Evolutionary conservation across 179 eudicot genomes (phyloP), one percentile per base, ranked within the genome.

Genomic region (Heliamphora pulchella): DNA sequence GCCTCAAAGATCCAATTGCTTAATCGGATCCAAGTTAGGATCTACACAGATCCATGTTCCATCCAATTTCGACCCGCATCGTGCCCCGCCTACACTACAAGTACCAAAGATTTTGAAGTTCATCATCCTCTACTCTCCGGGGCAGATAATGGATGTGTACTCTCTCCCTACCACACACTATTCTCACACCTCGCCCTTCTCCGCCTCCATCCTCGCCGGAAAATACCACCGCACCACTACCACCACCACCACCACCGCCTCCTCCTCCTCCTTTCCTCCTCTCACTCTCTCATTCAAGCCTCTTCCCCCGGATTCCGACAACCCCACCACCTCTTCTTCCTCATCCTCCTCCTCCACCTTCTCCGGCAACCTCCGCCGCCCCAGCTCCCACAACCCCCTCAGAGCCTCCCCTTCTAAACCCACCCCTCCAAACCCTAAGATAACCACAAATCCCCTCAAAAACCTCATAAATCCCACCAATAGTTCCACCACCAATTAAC

Each of bases 331-430:
- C 50, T 73, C 86, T 9, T 76, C 85, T 46, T 83, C 85, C 74
- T 80, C 83, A 31, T 31, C 83, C 50, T 73, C 86, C 9, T 76
- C 85, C 51, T 83, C 85, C 74, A 78, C 83, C 75, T 62, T 80
- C 54, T 75, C 89, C 71, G 71, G 79, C 76, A 57, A 86, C 78
- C 79, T 89, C 82, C 98, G 93, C 81, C 98, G 98, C 67, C 98
- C 97, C 72, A 79, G 80, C 59, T 80, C 81, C 78, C 71, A 84
- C 64, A 90, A 88, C 75, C 84, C 86, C 81, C 82, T 74, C 53
- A 87, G 81, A 75, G 44, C 88, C 82, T 43, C 85, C 82, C 44
- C 81, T 41, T 68, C 89, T 4, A 84, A 54, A 65, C 81, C 81
- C 81, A 22, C 79, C 7, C 76, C 85, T 43, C 78, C 69, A 54